These are phyloP conservation scores for Trichoderma breve DNA, from an alignment of 2,329 filamentous ascomycete genomes.

Conservation along the genomic window DNA sequence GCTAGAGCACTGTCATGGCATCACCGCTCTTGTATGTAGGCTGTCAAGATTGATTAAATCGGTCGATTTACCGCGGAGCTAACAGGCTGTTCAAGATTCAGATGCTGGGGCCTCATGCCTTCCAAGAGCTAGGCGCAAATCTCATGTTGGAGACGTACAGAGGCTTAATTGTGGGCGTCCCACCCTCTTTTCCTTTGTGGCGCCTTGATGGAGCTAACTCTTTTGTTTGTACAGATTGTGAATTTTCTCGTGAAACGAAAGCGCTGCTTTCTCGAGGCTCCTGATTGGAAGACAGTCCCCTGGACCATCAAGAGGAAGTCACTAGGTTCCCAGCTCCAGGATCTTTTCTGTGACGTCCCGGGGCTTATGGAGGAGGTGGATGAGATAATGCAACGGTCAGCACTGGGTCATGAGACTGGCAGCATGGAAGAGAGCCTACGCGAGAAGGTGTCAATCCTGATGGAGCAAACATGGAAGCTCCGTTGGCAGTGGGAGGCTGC, in stretches of 20 bases:
- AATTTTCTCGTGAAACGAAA: neutral
- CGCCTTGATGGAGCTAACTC: neutral
- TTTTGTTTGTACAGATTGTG: neutral
- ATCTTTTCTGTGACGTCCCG: neutral
- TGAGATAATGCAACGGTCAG: neutral
- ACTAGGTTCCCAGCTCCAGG: neutral
- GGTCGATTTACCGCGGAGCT: neutral
- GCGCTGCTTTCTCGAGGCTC: neutral
- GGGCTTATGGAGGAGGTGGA: neutral
- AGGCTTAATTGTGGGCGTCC: neutral
- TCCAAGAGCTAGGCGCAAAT: neutral
- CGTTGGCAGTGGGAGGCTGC: neutral
- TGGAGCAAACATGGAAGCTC: neutral
- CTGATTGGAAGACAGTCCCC: neutral
- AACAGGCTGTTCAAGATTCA: neutral
- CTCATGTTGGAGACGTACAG: neutral
- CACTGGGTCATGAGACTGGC: neutral
- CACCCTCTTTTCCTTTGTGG: neutral
- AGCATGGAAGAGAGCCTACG: neutral
- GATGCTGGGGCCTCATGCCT: neutral
- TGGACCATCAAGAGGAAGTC: neutral
- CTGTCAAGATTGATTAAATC: neutral
- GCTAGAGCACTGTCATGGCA: neutral
- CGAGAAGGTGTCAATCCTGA: neutral
- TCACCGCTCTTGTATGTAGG: neutral